Evolutionary conservation across 805 yeast species (phyloP).

Genomic region (Lipomyces anomalus): DNA sequence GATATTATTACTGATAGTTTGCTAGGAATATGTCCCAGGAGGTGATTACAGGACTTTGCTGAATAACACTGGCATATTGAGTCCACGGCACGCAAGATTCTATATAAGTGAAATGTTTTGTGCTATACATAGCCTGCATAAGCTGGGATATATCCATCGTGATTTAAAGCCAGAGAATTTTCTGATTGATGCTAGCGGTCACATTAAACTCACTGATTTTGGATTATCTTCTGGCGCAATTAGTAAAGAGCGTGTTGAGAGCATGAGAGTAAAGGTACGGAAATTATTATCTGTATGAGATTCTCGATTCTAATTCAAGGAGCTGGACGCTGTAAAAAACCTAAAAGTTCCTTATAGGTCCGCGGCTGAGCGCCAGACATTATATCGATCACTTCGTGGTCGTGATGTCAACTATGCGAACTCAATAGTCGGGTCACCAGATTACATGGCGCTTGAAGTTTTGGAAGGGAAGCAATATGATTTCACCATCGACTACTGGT

Average conservation of each 20-base stretch:
- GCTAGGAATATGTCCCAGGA: slow-evolving; percentile 92
- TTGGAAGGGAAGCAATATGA: slow-evolving; percentile 90
- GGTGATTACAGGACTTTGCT: slow-evolving; percentile 95
- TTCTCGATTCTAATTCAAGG: slow-evolving; percentile 13
- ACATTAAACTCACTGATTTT: slow-evolving; percentile 89
- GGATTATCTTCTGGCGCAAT: slow-evolving; percentile 97
- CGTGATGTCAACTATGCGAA: slow-evolving; percentile 82
- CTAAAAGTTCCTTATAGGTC: slow-evolving; percentile 61
- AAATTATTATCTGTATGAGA: slow-evolving; percentile 26
- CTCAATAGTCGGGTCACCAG: slow-evolving; percentile 97
- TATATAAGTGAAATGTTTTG: slow-evolving; percentile 95
- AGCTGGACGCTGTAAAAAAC: slow-evolving; percentile 66
- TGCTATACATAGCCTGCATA: slow-evolving; percentile 88
- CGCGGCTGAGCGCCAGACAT: slow-evolving; percentile 77
- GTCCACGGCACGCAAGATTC: slow-evolving; percentile 93
- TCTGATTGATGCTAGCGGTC: slow-evolving; percentile 83
- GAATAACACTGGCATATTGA: slow-evolving; percentile 85
- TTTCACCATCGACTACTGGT: slow-evolving; percentile 97
- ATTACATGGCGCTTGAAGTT: slow-evolving; percentile 97
- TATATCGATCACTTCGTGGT: slow-evolving; percentile 68
- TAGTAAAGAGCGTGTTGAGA: slow-evolving; percentile 85
- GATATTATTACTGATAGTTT: neutral
- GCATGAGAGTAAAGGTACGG: slow-evolving; percentile 67
- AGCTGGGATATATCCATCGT: slow-evolving; percentile 92
- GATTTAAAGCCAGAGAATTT: slow-evolving; percentile 95